A percentile compares a stretch with the other conserved stretches of the same genome.
phyloP scores from a whole-genome alignment of 192 early-diverging fungal species.

The Backusella circina region DNA sequence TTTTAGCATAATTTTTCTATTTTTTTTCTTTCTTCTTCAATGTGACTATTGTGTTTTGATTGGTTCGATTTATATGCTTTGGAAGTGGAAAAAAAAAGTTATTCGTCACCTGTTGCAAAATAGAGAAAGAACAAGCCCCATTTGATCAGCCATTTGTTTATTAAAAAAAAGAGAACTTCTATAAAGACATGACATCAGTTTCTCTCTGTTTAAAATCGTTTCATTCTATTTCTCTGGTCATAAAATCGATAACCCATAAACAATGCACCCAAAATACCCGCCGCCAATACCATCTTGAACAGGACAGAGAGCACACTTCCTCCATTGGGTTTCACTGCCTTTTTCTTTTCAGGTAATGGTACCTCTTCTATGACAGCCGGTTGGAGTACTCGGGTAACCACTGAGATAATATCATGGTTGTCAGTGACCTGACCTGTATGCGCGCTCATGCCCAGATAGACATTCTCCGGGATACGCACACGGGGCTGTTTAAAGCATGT shows the following conservation, averaged over 20 bases:
- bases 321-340: not conserved
- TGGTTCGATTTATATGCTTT: not conserved
- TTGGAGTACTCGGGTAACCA: conserved; percentile 24
- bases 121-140: not conserved
- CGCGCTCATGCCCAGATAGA: conserved; percentile 90
- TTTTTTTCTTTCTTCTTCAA: not conserved
- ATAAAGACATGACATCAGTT: no score
- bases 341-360: not conserved
- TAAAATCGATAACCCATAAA: conserved; percentile 26
- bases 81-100: not conserved
- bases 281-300: conserved; percentile 16
- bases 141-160: not conserved
- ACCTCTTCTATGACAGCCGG: conserved; percentile 2
- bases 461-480: conserved; percentile 63
- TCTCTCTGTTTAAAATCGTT: conserved; percentile 17
- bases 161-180: no score
- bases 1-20: not conserved
- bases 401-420: conserved; percentile 46
- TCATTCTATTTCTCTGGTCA: conserved; percentile 21
- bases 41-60: not conserved
- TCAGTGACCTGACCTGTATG: conserved; percentile 84
- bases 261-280: conserved; percentile 14
- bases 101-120: not conserved
- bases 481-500: conserved; percentile 74
- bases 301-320: conserved; percentile 10